phyloP scores from a whole-genome alignment of 768 basidiomycete genomes.

The Tylopilus vinaceipallidus region DNA sequence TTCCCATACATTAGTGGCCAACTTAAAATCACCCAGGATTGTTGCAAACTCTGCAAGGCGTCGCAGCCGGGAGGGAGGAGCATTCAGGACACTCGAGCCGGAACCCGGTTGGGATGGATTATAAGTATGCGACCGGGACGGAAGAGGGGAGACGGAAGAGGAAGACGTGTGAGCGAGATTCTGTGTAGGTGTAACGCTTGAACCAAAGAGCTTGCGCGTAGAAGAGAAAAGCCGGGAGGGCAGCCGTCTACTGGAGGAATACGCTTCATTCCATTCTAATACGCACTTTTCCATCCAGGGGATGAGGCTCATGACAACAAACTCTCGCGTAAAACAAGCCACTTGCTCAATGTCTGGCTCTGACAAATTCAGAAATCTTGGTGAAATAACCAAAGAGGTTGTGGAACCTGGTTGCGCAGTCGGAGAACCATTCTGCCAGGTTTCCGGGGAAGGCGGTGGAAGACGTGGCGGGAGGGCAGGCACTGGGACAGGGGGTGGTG shows the following conservation, averaged over 20 bases:
- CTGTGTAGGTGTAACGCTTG: slow-evolving; percentile 49
- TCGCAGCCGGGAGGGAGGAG: slow-evolving; percentile 66
- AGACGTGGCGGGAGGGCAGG: slow-evolving; percentile 66
- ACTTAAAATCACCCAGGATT: slow-evolving; percentile 83
- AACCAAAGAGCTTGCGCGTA: slow-evolving; percentile 79
- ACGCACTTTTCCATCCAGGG: slow-evolving; percentile 98
- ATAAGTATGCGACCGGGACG: slow-evolving; percentile 39
- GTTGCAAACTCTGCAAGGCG: slow-evolving; percentile 97
- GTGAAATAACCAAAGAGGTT: background rate
- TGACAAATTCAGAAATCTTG: slow-evolving; percentile 48
- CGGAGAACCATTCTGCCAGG: slow-evolving; percentile 20
- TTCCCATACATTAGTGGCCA: slow-evolving; percentile 85
- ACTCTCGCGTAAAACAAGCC: slow-evolving; percentile 80
- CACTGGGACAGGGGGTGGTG: slow-evolving; percentile 65
- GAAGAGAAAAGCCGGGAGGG: slow-evolving; percentile 85
- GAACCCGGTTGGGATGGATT: slow-evolving; percentile 32
- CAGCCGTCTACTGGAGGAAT: slow-evolving; percentile 72
- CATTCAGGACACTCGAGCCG: slow-evolving; percentile 12
- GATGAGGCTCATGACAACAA: slow-evolving; percentile 83
- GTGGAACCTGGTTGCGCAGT: background rate
- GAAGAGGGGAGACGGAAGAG: slow-evolving; percentile 36
- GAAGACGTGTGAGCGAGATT: slow-evolving; percentile 38
- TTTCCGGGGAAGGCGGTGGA: slow-evolving; percentile 43
- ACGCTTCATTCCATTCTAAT: slow-evolving; percentile 91
- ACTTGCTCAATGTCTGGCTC: slow-evolving; percentile 75